Evolutionary conservation across 2,329 filamentous ascomycete genomes (phyloP), one percentile per base, ranked within the genome.

Genomic region (Neonectria hederae): DNA sequence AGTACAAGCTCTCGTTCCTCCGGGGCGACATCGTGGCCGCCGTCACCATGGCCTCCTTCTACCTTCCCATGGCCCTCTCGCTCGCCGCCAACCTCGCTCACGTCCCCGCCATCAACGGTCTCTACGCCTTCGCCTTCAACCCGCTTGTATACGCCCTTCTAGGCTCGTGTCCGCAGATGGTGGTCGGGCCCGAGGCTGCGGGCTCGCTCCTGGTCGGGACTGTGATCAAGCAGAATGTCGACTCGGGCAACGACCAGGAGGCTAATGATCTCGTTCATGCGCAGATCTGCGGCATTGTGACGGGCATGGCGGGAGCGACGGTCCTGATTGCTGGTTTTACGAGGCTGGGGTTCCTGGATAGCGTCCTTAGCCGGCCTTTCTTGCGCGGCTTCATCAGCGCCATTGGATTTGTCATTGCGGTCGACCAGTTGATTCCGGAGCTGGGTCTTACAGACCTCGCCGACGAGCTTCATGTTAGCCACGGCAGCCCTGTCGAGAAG

Each of bases 21-120:
- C 88, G 90, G 71, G 96, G 96, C 52, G 96, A 99, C 78, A 81
- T 98, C 19, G 84, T 97, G 14, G 91, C 95, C 9, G 94, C 95
- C 53, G 78, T 98, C 67, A 98, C 96, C n/a, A 91, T 99, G 82
- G 93, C 95, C n/a, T 97, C 94, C 26, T 96, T 99, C 82, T 99
- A 99, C 78, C 91, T 99, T 40, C 96, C 96, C 55, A 97, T 99
- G 94, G 92, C 94, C 0, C 86, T 99, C 14, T 98, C 96, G 0
- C 91, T 97, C 68, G 94, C 96, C 59, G 89, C 93, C 43, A 98
- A 98, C 75, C 89, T 99, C 45, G 94, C 92, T 6, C 96, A 98
- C 76, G 89, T 97, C 2, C 94, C 95, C 9, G 92, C 96, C 0
- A 94, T 98, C 73, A 95, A 97, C 75, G 96, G 96, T 0, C 85